phyloP scores from a whole-genome alignment of 495 filamentous ascomycete genomes.

The Neurospora intermedia region DNA sequence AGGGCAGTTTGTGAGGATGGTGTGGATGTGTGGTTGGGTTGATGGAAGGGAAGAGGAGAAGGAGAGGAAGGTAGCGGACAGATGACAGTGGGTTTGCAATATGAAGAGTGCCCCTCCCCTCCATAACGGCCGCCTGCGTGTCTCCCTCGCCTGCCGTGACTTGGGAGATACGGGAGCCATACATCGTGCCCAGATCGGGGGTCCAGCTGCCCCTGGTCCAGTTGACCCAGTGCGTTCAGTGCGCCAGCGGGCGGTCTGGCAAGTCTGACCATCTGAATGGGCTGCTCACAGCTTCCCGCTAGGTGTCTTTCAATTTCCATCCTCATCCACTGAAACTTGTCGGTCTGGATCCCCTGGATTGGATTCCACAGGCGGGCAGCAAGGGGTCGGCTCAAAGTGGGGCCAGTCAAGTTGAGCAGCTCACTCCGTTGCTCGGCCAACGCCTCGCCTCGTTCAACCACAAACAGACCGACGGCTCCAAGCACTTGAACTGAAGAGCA shows the following conservation, averaged over 20 bases:
- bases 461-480: not conserved
- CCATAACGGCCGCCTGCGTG: slow-evolving; percentile 10
- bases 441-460: not conserved
- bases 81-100: slow-evolving; percentile 16
- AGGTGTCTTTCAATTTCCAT: not conserved
- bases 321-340: not conserved
- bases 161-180: not conserved
- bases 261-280: not conserved
- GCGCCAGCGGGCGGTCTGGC: slow-evolving; percentile 1
- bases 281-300: not conserved
- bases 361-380: not conserved
- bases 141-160: slow-evolving; percentile 1
- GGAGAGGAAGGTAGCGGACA: slow-evolving; percentile 11
- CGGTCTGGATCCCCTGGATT: not conserved
- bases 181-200: not conserved
- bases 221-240: not conserved
- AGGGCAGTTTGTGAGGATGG: slow-evolving; percentile 6
- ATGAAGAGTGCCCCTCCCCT: slow-evolving; percentile 24
- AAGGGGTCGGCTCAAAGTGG: not conserved
- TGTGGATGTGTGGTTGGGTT: slow-evolving; percentile 10
- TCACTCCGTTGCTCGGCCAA: not conserved
- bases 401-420: not conserved
- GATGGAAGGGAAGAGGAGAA: slow-evolving; percentile 7
- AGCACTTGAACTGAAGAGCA: not conserved
- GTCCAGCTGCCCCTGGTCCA: not conserved